Percentiles rank a stretch among this genome's conserved stretches.
Evolutionary conservation across 768 basidiomycete genomes (phyloP).

Genomic region (Hygrophorus russula): DNA sequence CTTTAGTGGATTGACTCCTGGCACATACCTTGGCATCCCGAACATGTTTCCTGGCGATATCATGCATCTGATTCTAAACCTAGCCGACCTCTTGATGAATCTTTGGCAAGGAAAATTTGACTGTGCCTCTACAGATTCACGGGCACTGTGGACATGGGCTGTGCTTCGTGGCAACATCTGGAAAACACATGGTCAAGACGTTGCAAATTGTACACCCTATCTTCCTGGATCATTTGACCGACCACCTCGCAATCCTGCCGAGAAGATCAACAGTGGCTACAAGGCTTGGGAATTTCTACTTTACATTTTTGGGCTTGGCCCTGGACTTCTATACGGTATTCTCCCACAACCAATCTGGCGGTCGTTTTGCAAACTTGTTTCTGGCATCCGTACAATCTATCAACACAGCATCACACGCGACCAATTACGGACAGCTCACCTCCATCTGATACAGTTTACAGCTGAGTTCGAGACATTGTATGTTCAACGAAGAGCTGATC

Average conservation of each 20-base stretch:
- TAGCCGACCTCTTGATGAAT: constrained; percentile 9
- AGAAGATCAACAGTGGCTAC: constrained; percentile 6
- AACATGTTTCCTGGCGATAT: constrained; percentile 16
- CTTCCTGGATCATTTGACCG: constrained; percentile 6
- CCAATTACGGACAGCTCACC: constrained; percentile 1
- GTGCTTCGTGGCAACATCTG: constrained; percentile 10
- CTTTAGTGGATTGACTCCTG: too few species aligned
- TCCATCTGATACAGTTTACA: background rate
- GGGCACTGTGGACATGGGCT: constrained; percentile 20
- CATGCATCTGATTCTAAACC: constrained; percentile 21
- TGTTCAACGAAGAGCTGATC: background rate
- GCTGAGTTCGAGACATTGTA: constrained; percentile 6
- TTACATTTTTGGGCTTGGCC: constrained; percentile 4
- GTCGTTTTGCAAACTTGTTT: constrained; percentile 3
- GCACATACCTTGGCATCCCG: constrained; percentile 14
- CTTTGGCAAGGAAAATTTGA: constrained; percentile 15
- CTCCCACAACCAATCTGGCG: background rate
- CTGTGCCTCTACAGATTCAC: constrained; percentile 14
- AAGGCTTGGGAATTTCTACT: constrained; percentile 6
- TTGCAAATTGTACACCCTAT: constrained; percentile 9
- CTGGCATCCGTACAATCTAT: constrained; percentile 2
- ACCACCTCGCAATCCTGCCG: constrained; percentile 4
- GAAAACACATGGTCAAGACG: constrained; percentile 11
- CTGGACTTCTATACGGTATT: background rate
- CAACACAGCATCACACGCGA: background rate